Evolutionary conservation across 1,284 basidiomycete genomes (phyloP), one percentile per base, ranked within the genome.

Genomic region (Termitomyces sp.): DNA sequence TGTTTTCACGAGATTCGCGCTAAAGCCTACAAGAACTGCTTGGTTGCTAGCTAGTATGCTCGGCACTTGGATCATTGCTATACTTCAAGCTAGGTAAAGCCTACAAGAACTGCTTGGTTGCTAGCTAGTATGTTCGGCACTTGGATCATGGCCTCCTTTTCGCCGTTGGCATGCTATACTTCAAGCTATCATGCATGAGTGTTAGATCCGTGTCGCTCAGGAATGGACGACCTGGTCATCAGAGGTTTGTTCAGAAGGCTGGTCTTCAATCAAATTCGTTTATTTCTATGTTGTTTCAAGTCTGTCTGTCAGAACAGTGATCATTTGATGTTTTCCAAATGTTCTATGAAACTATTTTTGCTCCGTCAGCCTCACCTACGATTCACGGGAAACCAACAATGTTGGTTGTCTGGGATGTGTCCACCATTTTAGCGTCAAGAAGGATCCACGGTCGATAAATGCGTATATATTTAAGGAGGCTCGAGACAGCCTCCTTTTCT

Each of bases 391-490:
- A 43, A 39, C 48, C 21, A 43, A 35, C 33, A 50, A 21, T 26
- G 16, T 16, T 11, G 38, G 38, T 16, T 26, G 33, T 41, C 40
- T 35, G n/a, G 34, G n/a, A n/a, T 28, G 16, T 47, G 16, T 47
- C 7, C 33, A 26, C 45, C 34, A 42, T 50, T 43, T 50, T 50
- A 11, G 41, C 9, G 7, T 24, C 34, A 28, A 42, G 49, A 50
- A 43, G 30, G 21, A 16, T 18, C 19, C 13, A 16, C 14, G 39
- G 35, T 43, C 11, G 19, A 43, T 26, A 24, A 5, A 19, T 35
- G 33, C 31, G 42, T 55, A n/a, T n/a, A n/a, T n/a, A 46, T 46
- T 56, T 53, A 56, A 56, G 52, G 42, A 26, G 39, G 24, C 38
- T 16, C 41, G 14, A 38, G 21, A 18, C 33, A 50, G 33, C 18